Evolutionary conservation across 176 grass and related monocot genomes (phyloP), one percentile per base, ranked within the genome.

Genomic region (Guadua angustifolia): DNA sequence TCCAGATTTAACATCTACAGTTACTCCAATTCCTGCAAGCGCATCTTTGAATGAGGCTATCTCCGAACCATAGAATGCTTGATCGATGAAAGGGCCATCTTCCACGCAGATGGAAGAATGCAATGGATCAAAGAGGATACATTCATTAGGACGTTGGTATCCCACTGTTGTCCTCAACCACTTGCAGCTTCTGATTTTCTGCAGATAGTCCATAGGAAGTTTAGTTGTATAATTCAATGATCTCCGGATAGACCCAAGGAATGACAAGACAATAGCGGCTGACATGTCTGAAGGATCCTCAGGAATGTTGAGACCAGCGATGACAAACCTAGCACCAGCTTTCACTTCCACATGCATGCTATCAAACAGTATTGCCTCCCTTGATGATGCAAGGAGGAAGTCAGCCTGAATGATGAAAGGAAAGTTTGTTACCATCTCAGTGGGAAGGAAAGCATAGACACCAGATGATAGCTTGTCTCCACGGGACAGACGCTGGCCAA

Each of bases 361-460:
- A 29, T 97, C 88, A 0, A 88, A 79, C 15, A 88, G 16, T 77
- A 97, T 93, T 1, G 94, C 32, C 65, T 93, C 94, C 42, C 94
- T 84, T 22, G 94, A 93, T 7, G 94, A 89, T 58, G 87, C 77
- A 17, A 97, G 88, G 39, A 93, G 86, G 45, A 97, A 97, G 80
- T 97, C 94, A 21, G 89, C 87, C 74, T 93, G 94, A 40, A 97
- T 97, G 68, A 93, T 84, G 66, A 97, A 97, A 1, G 91, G 91
- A 16, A 93, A 97, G 36, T 77, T 73, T 6, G 89, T 93, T 16
- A 93, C 84, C 91, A 97, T 93, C 70, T 91, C 89, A 24, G 94
- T 93, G 8, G 94, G 94, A 36, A 97, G 83, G 72, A 93, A 97
- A 19, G 91, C 79, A 88, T 91, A 97, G 0, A 97, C 81, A 40